Conservation (phyloP, 495 filamentous ascomycete genomes). For the Sabuloglossum arenarium region DNA sequence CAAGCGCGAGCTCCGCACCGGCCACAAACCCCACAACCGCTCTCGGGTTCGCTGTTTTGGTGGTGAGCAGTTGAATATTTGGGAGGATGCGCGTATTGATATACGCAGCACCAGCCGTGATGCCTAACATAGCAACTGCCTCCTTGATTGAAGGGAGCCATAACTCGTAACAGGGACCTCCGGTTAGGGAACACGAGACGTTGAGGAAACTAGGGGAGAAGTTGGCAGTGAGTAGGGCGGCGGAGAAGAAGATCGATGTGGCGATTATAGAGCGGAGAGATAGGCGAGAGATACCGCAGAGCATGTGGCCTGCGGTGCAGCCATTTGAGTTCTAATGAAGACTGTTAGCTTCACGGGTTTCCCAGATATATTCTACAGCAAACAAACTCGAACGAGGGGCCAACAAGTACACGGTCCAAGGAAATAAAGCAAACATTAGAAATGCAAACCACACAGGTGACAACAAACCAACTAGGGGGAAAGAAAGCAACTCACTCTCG, state of each 20-base stretch:
- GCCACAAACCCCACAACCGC: slow-evolving; percentile 21
- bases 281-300: slow-evolving; percentile 33
- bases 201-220: slow-evolving; percentile 18
- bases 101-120: slow-evolving; percentile 17
- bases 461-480: too few relatives aligned
- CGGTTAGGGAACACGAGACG: neutral
- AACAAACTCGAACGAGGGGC: too few relatives aligned
- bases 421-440: neutral
- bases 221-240: slow-evolving; percentile 28
- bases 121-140: slow-evolving; percentile 17
- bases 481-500: slow-evolving; percentile 22
- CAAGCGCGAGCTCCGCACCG: slow-evolving; percentile 32
- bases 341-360: slow-evolving; percentile 1
- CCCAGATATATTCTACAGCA: too few relatives aligned
- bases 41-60: slow-evolving; percentile 6
- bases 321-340: slow-evolving; percentile 25
- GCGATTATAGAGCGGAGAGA: slow-evolving; percentile 30
- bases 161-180: slow-evolving; percentile 27
- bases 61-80: slow-evolving; percentile 9
- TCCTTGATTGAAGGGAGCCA: slow-evolving; percentile 23
- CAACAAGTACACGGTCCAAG: neutral
- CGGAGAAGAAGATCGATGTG: slow-evolving; percentile 32
- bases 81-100: slow-evolving; percentile 17
- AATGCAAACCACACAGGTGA: too few relatives aligned
- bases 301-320: slow-evolving; percentile 41